phyloP scores from a whole-genome alignment of 306 rosid species.

The Inga oerstediana region DNA sequence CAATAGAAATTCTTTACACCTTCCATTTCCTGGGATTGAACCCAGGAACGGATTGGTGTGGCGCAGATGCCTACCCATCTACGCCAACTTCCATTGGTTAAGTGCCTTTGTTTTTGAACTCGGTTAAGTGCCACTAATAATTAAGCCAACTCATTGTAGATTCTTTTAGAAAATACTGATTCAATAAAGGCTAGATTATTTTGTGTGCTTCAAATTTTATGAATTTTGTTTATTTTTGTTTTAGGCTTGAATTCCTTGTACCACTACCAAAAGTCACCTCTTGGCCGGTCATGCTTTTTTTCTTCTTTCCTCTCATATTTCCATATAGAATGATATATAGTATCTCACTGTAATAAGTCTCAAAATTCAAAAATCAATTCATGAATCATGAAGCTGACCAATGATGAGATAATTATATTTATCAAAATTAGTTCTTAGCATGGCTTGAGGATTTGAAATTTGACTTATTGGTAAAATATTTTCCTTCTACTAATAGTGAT shows the following conservation, averaged over 20 bases:
- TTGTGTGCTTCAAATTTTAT: too few species aligned
- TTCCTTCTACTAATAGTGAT: neutral
- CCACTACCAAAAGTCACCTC: neutral
- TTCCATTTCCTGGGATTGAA: too few species aligned
- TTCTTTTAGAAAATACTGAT: neutral
- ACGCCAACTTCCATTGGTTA: too few species aligned
- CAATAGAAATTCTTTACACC: too few species aligned
- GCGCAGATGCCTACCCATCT: too few species aligned
- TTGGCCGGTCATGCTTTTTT: neutral
- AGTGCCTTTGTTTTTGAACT: too few species aligned
- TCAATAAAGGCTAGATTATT: neutral
- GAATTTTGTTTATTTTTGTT: neutral
- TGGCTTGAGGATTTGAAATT: neutral
- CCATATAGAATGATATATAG: neutral
- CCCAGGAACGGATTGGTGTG: too few species aligned
- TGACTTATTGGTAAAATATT: constrained; percentile 3
- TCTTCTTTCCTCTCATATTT: neutral
- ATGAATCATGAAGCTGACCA: neutral
- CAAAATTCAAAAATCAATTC: neutral
- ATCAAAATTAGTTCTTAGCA: neutral
- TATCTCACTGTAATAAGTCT: neutral
- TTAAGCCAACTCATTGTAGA: neutral
- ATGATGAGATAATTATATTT: neutral
- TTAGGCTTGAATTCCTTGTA: neutral
- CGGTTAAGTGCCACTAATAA: neutral